Evolutionary conservation across 768 basidiomycete species (phyloP), one percentile per base, ranked within the genome.

Genomic region (Hypholoma fasciculare): DNA sequence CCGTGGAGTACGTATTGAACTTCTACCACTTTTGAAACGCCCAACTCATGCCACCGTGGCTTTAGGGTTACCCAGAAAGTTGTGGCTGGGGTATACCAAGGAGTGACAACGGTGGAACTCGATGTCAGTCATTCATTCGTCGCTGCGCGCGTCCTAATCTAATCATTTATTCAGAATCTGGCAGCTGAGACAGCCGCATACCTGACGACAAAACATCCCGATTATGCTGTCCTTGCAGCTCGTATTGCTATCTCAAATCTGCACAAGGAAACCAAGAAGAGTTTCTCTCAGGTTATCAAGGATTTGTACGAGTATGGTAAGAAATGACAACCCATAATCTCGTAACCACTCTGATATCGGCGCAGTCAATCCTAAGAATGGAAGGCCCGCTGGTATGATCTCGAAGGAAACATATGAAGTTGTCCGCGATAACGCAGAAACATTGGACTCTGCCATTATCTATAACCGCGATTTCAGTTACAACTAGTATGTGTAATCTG

Each of bases 251-350:
- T 99, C 67, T 98, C 96, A 49, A 99, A 98, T 71, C 78, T 98
- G 11, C 97, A 99, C 84, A 98, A 99, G 69, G 96, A 99, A 77
- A 98, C 97, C 16, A 98, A 95, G 79, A 98, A 98, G 81, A 92
- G 78, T 65, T 98, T 99, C 71, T 94, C 94, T 1, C 83, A 88
- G 59, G 96, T 99, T 62, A 82, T 99, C 68, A 86, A 85, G 58
- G 96, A 98, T 70, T 78, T 99, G 38, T 93, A 98, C 71, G 77
- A 84, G 47, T 98, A 96, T 78, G 78, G 94, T 94, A 62, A 23
- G 85, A 19, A 46, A 8, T 8, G 27, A 37, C 34, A 3, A 27
- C 16, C 3, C 30, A 34, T 27, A 42, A 37, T 46, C 30, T 65
- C 1, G 19, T 13, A 46, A 2, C 54, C 13, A 47, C 23, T 1